Percentiles rank a stretch among this genome's conserved stretches.
These are phyloP conservation scores for Metschnikowia chrysomelidarum DNA, from an alignment of 805 yeast species.

Conservation along the genomic window DNA sequence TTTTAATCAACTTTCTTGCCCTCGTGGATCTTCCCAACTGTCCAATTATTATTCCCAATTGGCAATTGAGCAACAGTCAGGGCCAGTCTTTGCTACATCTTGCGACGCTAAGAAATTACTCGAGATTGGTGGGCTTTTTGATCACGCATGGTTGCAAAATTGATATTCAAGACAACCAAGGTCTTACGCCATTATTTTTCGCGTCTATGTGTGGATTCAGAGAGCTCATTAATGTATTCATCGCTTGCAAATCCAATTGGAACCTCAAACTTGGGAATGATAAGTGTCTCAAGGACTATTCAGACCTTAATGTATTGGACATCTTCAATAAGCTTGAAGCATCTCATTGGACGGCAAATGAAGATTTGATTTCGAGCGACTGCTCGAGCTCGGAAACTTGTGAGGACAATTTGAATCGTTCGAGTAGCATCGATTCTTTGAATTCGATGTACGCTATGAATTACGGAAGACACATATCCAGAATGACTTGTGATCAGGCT, in stretches of 20 bases:
- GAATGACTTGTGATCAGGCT: conserved; percentile 23
- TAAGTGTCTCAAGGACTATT: conserved; percentile 37
- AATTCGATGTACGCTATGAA: conserved; percentile 38
- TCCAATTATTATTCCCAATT: conserved; percentile 61
- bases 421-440: conserved; percentile 38
- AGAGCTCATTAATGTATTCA: conserved; percentile 57
- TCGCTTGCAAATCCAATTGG: conserved; percentile 63
- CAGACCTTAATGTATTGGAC: conserved; percentile 45
- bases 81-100: conserved; percentile 90
- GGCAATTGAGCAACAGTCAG: conserved; percentile 76
- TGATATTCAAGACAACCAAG: conserved; percentile 74
- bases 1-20: conserved; percentile 48
- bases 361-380: conserved; percentile 9
- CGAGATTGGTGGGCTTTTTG: conserved; percentile 58
- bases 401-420: conserved; percentile 27
- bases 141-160: conserved; percentile 65
- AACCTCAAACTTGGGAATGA: conserved; percentile 53
- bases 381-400: conserved; percentile 13
- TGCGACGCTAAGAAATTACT: conserved; percentile 74
- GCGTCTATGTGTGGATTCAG: conserved; percentile 77
- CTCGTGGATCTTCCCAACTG: conserved; percentile 67
- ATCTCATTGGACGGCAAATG: conserved; percentile 10
- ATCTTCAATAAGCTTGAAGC: conserved; percentile 31
- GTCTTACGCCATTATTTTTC: conserved; percentile 83
- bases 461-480: conserved; percentile 40